Percentiles rank a stretch among this genome's conserved stretches.
Evolutionary conservation across 1,139 yeast species (phyloP).

Genomic region (Magnusiomyces suaveolens): DNA sequence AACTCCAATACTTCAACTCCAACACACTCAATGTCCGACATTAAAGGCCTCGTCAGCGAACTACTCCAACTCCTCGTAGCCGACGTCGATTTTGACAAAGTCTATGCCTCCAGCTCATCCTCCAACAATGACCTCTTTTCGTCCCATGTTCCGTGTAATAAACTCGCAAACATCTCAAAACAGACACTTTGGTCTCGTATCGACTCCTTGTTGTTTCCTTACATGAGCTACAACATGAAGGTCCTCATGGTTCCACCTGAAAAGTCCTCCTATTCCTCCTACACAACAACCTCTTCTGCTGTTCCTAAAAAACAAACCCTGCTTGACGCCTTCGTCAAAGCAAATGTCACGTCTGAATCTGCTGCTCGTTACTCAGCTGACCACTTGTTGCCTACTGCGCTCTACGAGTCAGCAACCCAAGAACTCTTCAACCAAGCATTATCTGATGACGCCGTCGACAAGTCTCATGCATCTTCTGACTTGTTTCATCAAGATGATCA

Average conservation of each 20-base stretch:
- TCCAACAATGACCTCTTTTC: not conserved
- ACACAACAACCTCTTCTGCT: not conserved
- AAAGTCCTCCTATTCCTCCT: not conserved
- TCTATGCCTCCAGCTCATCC: slow-evolving; percentile 1
- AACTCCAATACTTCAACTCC: not conserved
- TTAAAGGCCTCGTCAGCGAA: slow-evolving; percentile 7
- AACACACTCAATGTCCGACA: slow-evolving; percentile 1
- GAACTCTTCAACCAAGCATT: not conserved
- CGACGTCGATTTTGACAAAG: not conserved
- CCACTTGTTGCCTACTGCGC: not conserved
- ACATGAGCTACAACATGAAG: slow-evolving; percentile 11
- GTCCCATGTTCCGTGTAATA: not conserved
- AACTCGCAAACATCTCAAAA: not conserved
- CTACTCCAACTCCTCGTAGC: slow-evolving; percentile 7
- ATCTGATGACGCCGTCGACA: not conserved
- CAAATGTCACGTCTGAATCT: slow-evolving; percentile 12
- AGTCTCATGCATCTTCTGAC: not conserved
- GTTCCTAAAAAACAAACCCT: not conserved
- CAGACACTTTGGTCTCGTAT: slow-evolving; percentile 8
- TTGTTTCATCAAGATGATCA: too few relatives aligned
- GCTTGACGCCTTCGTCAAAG: slow-evolving; percentile 5
- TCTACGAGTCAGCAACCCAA: not conserved
- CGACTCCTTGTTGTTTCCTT: slow-evolving; percentile 11
- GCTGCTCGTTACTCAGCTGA: slow-evolving; percentile 9
- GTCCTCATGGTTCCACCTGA: slow-evolving; percentile 4